phyloP scores from a whole-genome alignment of 495 filamentous ascomycete genomes.

The Acidiella bohemica region DNA sequence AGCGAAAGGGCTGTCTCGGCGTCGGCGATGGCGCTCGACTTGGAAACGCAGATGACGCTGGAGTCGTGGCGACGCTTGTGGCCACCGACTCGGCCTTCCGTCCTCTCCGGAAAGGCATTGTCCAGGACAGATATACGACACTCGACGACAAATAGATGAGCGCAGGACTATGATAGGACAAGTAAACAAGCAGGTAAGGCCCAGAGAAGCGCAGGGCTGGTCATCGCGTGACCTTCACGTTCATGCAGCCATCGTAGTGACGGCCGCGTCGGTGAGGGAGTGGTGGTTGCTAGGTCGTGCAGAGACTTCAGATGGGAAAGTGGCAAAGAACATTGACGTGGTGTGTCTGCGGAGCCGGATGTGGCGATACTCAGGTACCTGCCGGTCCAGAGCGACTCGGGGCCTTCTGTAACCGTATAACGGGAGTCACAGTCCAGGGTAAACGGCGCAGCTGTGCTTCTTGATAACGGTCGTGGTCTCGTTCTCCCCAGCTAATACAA shows the following conservation, averaged over 20 bases:
- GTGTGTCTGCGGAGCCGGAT: no score
- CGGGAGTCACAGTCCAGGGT: no score
- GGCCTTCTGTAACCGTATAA: no score
- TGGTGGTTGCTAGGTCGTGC: conserved; percentile 11
- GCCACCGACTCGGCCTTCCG: conserved; percentile 3
- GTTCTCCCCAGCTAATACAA: conserved; percentile 62
- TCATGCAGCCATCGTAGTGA: conserved; percentile 28
- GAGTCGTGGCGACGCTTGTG: conserved; percentile 1
- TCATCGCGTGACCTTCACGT: conserved; percentile 5
- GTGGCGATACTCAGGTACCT: no score
- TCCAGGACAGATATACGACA: background rate
- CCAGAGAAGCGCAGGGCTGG: conserved; percentile 6
- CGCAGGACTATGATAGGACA: conserved; percentile 1
- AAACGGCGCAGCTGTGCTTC: no score
- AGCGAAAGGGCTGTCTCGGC: conserved; percentile 42
- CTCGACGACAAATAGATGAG: no score
- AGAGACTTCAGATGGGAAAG: background rate
- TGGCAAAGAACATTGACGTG: no score
- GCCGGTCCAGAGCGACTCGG: no score
- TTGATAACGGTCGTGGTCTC: no score
- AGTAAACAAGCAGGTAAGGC: conserved; percentile 5
- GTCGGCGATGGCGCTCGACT: conserved; percentile 4
- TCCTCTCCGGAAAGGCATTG: background rate
- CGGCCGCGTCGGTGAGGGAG: conserved; percentile 13
- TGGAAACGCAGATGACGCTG: conserved; percentile 8